Evolutionary conservation across 2,329 filamentous ascomycete genomes (phyloP).

Genomic region (Colletotrichum sp.): DNA sequence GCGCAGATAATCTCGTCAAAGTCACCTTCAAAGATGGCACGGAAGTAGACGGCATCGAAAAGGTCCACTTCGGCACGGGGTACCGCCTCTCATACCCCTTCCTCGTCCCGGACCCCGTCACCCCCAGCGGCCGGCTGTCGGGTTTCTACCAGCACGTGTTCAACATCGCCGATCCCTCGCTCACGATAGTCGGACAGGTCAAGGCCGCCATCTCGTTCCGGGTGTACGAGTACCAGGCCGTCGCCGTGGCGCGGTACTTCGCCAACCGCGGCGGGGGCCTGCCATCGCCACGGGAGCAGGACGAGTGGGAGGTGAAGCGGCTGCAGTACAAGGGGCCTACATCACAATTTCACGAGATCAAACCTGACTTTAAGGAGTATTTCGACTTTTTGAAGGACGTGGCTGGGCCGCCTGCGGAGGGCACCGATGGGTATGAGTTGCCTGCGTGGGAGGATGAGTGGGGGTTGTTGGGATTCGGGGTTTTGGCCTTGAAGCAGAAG

Average conservation of each 20-base stretch:
- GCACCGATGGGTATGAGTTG: constrained; percentile 40
- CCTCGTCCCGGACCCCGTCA: constrained; percentile 36
- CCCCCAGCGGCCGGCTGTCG: constrained; percentile 26
- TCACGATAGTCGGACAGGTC: constrained; percentile 37
- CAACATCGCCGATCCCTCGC: constrained; percentile 36
- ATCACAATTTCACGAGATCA: constrained; percentile 33
- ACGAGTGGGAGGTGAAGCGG: constrained; percentile 35
- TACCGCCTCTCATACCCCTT: constrained; percentile 64
- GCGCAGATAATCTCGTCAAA: constrained; percentile 38
- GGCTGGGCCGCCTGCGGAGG: constrained; percentile 44
- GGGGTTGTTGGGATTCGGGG: constrained; percentile 34
- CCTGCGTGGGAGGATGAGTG: constrained; percentile 47
- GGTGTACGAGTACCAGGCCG: constrained; percentile 42
- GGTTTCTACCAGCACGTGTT: constrained; percentile 42
- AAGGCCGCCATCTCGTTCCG: constrained; percentile 40
- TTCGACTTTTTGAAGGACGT: constrained; percentile 43
- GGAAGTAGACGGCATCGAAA: constrained; percentile 52
- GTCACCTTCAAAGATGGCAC: constrained; percentile 55
- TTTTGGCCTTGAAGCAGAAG: constrained; percentile 32
- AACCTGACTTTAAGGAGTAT: constrained; percentile 40
- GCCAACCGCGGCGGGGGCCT: constrained; percentile 33
- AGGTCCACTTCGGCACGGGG: constrained; percentile 65
- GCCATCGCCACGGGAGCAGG: constrained; percentile 31
- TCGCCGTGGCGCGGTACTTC: constrained; percentile 39
- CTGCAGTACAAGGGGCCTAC: constrained; percentile 33